Evolutionary conservation across 1,139 yeast species (phyloP).

Genomic region (Suhomyces bokatorum): DNA sequence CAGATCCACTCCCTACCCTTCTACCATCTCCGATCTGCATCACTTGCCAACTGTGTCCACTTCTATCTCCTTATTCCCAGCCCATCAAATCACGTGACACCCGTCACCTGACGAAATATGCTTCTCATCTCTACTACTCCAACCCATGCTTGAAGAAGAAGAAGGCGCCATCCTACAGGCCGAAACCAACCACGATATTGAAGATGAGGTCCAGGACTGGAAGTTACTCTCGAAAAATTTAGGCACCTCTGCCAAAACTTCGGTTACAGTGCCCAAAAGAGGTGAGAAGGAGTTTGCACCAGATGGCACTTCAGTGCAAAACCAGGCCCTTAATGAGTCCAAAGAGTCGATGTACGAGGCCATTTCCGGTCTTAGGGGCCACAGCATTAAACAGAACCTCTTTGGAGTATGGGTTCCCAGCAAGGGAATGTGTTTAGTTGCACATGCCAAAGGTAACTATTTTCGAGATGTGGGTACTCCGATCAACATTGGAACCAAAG

Average conservation of each 20-base stretch:
- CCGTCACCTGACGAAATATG: not conserved
- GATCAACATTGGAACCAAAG: constrained; percentile 21
- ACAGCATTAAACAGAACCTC: constrained; percentile 50
- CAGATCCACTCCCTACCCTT: not conserved
- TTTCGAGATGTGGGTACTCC: constrained; percentile 72
- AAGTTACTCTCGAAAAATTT: constrained; percentile 33
- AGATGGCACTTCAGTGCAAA: constrained; percentile 69
- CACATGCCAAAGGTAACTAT: constrained; percentile 68
- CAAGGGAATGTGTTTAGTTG: constrained; percentile 45
- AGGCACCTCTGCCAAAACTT: constrained; percentile 3
- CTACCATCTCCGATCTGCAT: not conserved
- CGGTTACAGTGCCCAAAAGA: constrained; percentile 32
- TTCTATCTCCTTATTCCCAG: not conserved
- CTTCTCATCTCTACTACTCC: not conserved
- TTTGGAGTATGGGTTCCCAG: constrained; percentile 50
- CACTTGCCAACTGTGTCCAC: not conserved
- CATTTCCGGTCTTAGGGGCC: constrained; percentile 57
- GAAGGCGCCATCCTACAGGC: constrained; percentile 13
- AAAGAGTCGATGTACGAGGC: constrained; percentile 75
- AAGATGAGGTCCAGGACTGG: constrained; percentile 78
- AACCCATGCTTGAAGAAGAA: constrained; percentile 13
- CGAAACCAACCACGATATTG: constrained; percentile 22
- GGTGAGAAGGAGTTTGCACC: constrained; percentile 91
- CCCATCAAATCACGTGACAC: not conserved
- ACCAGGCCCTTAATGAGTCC: constrained; percentile 50